Evolutionary conservation across 257 asterid species (phyloP).

Genomic region (Penstemon barbatus): DNA sequence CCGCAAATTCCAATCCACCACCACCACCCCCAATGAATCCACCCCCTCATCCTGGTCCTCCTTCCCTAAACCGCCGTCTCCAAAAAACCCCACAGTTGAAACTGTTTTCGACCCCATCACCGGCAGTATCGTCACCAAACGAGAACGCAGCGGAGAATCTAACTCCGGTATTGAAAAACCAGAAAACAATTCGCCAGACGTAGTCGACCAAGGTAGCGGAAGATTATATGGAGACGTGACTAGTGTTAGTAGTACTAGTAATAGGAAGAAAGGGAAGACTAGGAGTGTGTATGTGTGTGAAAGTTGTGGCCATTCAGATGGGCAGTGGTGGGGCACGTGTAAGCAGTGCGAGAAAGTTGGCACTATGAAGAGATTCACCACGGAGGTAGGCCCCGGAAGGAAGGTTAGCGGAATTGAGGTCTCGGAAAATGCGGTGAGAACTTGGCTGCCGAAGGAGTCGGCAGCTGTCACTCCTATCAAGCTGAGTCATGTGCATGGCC

Average conservation of each 20-base stretch:
- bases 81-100: slow-evolving; percentile 34
- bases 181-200: slow-evolving; percentile 16
- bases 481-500: slow-evolving; percentile 61
- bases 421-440: slow-evolving; percentile 48
- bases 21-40: slow-evolving; percentile 39
- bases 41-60: slow-evolving; percentile 41
- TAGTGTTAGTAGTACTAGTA: slow-evolving; percentile 33
- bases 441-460: slow-evolving; percentile 64
- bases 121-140: slow-evolving; percentile 48
- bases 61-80: slow-evolving; percentile 32
- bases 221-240: slow-evolving; percentile 49
- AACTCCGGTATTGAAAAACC: slow-evolving; percentile 25
- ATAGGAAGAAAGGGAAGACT: slow-evolving; percentile 61
- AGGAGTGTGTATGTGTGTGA: slow-evolving; percentile 70
- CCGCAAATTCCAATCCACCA: slow-evolving; percentile 38
- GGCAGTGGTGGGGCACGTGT: slow-evolving; percentile 99
- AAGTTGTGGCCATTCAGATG: slow-evolving; percentile 73
- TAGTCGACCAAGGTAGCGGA: slow-evolving; percentile 39
- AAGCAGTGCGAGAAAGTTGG: slow-evolving; percentile 61
- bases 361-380: slow-evolving; percentile 60
- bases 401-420: slow-evolving; percentile 53
- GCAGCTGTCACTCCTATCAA: slow-evolving; percentile 48
- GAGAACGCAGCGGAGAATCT: slow-evolving; percentile 26
- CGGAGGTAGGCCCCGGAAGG: slow-evolving; percentile 31
- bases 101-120: slow-evolving; percentile 55